Conservation (phyloP, 306 rosid genomes). For the Acacia crassicarpa region DNA sequence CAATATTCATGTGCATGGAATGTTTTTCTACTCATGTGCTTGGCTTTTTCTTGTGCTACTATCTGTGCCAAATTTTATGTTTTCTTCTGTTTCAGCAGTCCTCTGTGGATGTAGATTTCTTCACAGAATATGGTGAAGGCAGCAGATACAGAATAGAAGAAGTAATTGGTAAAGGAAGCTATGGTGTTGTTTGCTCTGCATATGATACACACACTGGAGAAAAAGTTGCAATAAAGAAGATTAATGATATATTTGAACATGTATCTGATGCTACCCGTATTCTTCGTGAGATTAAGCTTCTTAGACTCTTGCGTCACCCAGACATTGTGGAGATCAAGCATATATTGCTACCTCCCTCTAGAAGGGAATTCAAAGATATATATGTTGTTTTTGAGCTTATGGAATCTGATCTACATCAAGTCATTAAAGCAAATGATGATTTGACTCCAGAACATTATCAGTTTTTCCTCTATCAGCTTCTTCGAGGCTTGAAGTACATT, state of each 20-base stretch:
- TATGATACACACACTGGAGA: slow-evolving; percentile 90
- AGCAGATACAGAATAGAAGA: slow-evolving; percentile 97
- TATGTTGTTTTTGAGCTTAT: slow-evolving; percentile 98
- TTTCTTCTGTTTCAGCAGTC: slow-evolving; percentile 61
- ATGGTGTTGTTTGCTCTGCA: slow-evolving; percentile 99
- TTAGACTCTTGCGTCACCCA: slow-evolving; percentile 91
- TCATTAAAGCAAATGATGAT: slow-evolving; percentile 98
- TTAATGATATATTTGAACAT: slow-evolving; percentile 97
- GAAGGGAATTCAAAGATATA: slow-evolving; percentile 99
- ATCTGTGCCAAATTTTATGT: slow-evolving; percentile 24
- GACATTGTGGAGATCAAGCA: slow-evolving; percentile 99
- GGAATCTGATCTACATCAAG: slow-evolving; percentile 99
- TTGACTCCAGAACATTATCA: slow-evolving; percentile 98
- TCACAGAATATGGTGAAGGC: slow-evolving; percentile 98
- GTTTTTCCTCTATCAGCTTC: slow-evolving; percentile 98
- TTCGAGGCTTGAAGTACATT: slow-evolving; percentile 95
- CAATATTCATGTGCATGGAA: background rate
- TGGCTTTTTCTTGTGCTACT: slow-evolving; percentile 10
- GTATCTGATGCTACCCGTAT: slow-evolving; percentile 98
- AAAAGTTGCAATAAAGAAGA: slow-evolving; percentile 96
- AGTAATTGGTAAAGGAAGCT: slow-evolving; percentile 99
- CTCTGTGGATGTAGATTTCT: slow-evolving; percentile 85
- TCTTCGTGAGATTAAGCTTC: slow-evolving; percentile 99
- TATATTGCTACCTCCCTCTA: slow-evolving; percentile 94
- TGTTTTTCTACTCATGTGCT: background rate